Evolutionary conservation across 306 rosid genomes (phyloP), one percentile per base, ranked within the genome.

Genomic region (Sophora flavescens): DNA sequence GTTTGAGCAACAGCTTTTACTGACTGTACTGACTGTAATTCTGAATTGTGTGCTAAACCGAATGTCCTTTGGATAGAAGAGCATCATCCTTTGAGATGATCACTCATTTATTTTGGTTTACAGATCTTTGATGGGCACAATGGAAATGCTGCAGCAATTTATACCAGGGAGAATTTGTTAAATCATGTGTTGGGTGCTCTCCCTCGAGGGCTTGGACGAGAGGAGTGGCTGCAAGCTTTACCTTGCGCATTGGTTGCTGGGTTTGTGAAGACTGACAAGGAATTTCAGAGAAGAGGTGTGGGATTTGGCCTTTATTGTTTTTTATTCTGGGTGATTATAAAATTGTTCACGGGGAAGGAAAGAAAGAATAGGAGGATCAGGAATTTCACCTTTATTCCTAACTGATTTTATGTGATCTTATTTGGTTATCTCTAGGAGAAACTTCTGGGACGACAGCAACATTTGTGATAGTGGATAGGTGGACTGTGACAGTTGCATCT

Each of bases 111-210:
- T 74, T 56, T 52, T 48, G 51, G 72, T 81, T 74, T 67, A 71
- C 87, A 95, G 98, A 88, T 95, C 78, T 92, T 92, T 89, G 98
- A 95, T 76, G 98, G 98, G 65, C 98, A 95, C 86, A 95, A 95
- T 58, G 98, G 98, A 82, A 89, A 91, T 76, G 97, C 98, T 48
- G 98, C 98, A 4, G 98, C 98, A 45, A 78, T 92, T 82, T 95
- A 52, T 76, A 80, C 96, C 1, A 84, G 85, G 82, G 98, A 95
- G 84, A 74, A 92, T 66, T 86, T 95, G 88, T 83, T 95, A 86
- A 91, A 82, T 81, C 96, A 95, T 77, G 97, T 95, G 63, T 41
- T 95, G 85, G 85, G 97, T 63, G 98, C 97, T 15, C 80, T 92
- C 30, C 97, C 97, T 65, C 89, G 89, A 26, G 93, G 96, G 22